These are phyloP conservation scores for Marchantia paleacea DNA, from an alignment of 225 moss, liverwort and hornwort species.

Conservation along the genomic window DNA sequence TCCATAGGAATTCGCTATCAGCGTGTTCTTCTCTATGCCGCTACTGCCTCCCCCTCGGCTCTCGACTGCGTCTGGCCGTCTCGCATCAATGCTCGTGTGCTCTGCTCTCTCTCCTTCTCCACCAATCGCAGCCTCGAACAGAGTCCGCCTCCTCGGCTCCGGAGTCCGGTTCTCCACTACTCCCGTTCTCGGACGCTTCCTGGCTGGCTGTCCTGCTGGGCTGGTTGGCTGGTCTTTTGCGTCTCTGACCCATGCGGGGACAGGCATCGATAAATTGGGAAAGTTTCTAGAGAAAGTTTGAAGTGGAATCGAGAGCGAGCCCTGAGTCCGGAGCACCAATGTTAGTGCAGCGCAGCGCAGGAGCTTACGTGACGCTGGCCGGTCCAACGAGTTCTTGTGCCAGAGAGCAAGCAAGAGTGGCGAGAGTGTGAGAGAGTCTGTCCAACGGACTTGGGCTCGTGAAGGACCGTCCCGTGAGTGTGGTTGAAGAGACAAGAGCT, in stretches of 20 bases:
- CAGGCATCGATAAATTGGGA: background rate
- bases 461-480: background rate
- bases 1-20: background rate
- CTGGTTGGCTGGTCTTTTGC: slow-evolving; percentile 2
- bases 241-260: background rate
- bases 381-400: background rate
- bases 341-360: background rate
- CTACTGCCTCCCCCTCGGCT: background rate
- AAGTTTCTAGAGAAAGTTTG: background rate
- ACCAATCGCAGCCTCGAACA: background rate
- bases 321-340: too few species aligned
- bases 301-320: background rate
- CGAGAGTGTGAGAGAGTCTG: background rate
- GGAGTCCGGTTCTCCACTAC: background rate
- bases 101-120: background rate
- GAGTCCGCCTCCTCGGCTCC: background rate
- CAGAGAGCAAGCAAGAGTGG: background rate
- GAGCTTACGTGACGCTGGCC: background rate
- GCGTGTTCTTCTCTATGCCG: slow-evolving; percentile 5
- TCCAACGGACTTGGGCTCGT: background rate
- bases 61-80: background rate
- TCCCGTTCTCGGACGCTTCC: background rate
- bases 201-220: background rate
- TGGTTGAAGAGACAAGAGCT: background rate
- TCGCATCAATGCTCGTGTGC: background rate